Evolutionary conservation across 441 rosid species (phyloP).

Genomic region (Arabidopsis hybrid): DNA sequence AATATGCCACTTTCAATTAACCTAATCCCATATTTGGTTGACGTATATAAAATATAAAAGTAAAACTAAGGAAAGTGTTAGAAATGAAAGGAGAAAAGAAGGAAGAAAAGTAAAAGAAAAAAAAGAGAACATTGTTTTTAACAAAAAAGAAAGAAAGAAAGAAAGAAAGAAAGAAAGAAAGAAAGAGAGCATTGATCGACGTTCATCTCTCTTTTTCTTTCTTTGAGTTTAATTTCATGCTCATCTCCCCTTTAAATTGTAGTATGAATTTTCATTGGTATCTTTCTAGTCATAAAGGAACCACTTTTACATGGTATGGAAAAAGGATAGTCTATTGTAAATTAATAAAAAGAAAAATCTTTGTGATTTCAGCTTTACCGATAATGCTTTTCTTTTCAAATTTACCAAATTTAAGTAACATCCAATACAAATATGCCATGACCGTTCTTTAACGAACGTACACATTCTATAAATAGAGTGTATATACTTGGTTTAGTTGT

Average conservation of each 20-base stretch:
- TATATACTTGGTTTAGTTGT: too few species aligned
- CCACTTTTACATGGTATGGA: slow-evolving; percentile 2
- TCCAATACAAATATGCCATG: background rate
- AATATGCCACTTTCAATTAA: slow-evolving; percentile 19
- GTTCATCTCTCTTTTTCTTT: slow-evolving; percentile 32
- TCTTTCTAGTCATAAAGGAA: slow-evolving; percentile 33
- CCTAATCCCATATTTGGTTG: slow-evolving; percentile 1
- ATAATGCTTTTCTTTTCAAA: background rate
- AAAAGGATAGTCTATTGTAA: background rate
- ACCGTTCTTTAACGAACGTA: too few species aligned
- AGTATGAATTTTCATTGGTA: slow-evolving; percentile 32
- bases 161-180: slow-evolving; percentile 22
- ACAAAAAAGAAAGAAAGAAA: background rate
- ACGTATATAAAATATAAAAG: background rate
- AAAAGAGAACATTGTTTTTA: background rate
- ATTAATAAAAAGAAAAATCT: background rate
- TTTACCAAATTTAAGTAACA: background rate
- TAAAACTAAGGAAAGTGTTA: slow-evolving; percentile 24
- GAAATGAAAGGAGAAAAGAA: slow-evolving; percentile 8
- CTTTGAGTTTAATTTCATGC: slow-evolving; percentile 12
- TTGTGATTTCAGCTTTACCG: background rate
- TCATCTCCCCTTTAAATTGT: slow-evolving; percentile 27
- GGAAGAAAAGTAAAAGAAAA: slow-evolving; percentile 15
- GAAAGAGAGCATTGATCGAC: slow-evolving; percentile 36
- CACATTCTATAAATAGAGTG: too few species aligned